Evolutionary conservation across 23 red algal species (phyloP), one percentile per base, ranked within the genome.

Genomic region (Gracilariopsis chorda): DNA sequence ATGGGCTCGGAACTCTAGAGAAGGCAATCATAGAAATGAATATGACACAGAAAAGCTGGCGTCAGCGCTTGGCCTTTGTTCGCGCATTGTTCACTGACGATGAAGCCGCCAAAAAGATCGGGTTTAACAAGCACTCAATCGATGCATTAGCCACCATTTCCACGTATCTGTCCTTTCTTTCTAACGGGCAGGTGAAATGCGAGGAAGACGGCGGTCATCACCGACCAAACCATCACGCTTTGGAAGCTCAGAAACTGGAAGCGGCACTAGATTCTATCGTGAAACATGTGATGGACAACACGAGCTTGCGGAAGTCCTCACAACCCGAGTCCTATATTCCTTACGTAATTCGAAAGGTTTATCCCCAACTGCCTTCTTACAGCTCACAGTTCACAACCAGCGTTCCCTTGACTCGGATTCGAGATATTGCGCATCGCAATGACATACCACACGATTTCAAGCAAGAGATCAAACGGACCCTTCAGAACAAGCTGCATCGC

Each of bases 391-490:
- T 90, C 57, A 95, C 93, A 14, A 76, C 64, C 28, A 90, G 84
- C 44, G 93, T 95, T 7, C 93, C 93, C 36, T 59, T 95, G 44
- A 95, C 93, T 20, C 77, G 93, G 60, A 95, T 95, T 51, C 85
- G 93, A 14, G 84, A 95, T 79, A 95, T 95, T 55, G 93, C 93
- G 8, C 93, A 95, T 55, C 86, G 93, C n/a, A 80, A 80, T 29
- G 93, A 95, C 76, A 95, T 95, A 25, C 93, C 93, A 12, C 85
- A 90, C 47, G 93, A 95, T 70, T 75, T 95, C n/a, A 95, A 95
- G 65, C 84, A 90, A 36, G 83, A 95, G 40, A 95, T 95, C 46
- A 95, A 95, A 61, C 93, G 91, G 36, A 90, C 73, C n/a, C 86
- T 95, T 4, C 93, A 95, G 76, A 95, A 95, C 78, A 95, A 95